phyloP scores from a whole-genome alignment of 805 yeast species.

The Kluyveromyces wickerhamii region DNA sequence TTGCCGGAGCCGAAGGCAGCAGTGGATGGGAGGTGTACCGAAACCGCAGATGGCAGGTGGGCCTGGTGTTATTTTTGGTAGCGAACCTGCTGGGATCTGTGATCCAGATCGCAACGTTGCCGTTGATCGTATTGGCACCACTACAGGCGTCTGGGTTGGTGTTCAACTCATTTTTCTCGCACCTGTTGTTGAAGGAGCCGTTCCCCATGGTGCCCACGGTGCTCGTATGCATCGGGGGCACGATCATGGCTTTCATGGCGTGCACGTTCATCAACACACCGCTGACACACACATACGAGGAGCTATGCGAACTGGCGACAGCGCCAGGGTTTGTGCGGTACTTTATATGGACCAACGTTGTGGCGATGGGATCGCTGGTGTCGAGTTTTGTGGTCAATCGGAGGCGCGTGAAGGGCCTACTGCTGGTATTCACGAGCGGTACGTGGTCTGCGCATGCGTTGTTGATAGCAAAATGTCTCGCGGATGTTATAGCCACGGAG shows the following conservation, averaged over 20 bases:
- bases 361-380: slow-evolving; percentile 24
- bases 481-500: slow-evolving; percentile 50
- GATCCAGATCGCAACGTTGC: slow-evolving; percentile 77
- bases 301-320: slow-evolving; percentile 36
- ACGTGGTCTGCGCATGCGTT: slow-evolving; percentile 79
- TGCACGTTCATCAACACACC: slow-evolving; percentile 6
- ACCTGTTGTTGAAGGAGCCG: slow-evolving; percentile 56
- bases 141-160: slow-evolving; percentile 83
- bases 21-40: slow-evolving; percentile 30
- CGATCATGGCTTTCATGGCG: slow-evolving; percentile 69
- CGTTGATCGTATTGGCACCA: slow-evolving; percentile 72
- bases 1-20: neutral
- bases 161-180: slow-evolving; percentile 70
- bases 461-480: slow-evolving; percentile 74
- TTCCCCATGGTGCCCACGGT: slow-evolving; percentile 64
- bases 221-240: slow-evolving; percentile 65
- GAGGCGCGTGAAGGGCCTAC: slow-evolving; percentile 45
- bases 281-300: slow-evolving; percentile 37
- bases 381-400: slow-evolving; percentile 7
- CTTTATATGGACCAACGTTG: slow-evolving; percentile 35
- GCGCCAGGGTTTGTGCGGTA: slow-evolving; percentile 49
- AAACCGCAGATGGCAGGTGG: slow-evolving; percentile 60
- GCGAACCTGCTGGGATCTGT: slow-evolving; percentile 76
- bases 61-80: slow-evolving; percentile 59
- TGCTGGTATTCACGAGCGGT: slow-evolving; percentile 63